Base-by-base conservation (phyloP, 257 asterid genomes). In the Solanum dulcamara region DNA sequence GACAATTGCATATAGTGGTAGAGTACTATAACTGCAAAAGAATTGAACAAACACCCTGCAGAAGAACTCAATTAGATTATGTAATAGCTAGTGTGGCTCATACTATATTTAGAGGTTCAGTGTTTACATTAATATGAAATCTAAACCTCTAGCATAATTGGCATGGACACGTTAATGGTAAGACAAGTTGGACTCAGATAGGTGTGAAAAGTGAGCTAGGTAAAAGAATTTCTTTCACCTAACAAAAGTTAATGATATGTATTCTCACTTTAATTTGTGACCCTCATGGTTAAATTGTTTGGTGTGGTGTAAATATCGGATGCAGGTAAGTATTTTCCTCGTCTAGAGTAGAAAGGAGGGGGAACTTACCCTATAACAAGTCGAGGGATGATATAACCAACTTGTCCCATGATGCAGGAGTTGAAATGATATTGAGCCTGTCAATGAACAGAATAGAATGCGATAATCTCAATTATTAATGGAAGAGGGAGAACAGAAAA, bases 1-100 rank as follows among this genome's bases (percentile, higher is more conserved):
- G 14, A 94, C 97, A 26, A 94, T 86, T 81, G 97, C 98, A 83
- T 94, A 94, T 15, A 94, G 90, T 37, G 98, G 98, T 51, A 94
- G 90, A n/a, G 96, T 94, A 84, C 97, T 94, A 86, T 92, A 93
- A 89, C 97, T 94, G 93, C 98, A 94, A 40, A 93, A 70, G 57
- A 94, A 85, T 90, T 94, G 98, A 55, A 92, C 92, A 67, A 94
- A 66, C 84, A 86, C 95, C 88, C 98, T 94, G 85, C 84, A 85
- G 37, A 20, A 82, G 8, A 15, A 62, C 71, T 5, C 20, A 18
- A 37, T 37, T 33, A 86, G 48, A 50, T 67, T 5, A 50, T 67
- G 32, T 22, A 26, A 42, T 24, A 72, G 81, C 57, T 64, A 13
- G 71, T 64, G 71, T 53, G 26, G 37, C 10, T 48, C 35, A 30